Conservation (phyloP, 179 eudicot genomes). For the Actinidia chinensis region DNA sequence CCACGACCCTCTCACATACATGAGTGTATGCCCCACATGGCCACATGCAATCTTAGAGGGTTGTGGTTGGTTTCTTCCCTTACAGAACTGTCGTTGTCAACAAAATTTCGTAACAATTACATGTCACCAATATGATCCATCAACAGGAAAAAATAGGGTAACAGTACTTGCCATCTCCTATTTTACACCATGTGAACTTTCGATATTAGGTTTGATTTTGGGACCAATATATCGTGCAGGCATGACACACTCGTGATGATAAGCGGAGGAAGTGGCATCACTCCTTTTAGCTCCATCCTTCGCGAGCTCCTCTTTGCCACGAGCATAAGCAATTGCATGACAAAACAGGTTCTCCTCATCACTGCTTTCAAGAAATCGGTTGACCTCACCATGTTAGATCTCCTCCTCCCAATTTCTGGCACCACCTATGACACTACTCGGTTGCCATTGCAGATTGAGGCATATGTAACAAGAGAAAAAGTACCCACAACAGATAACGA, state of each 20-base stretch:
- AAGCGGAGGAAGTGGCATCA: constrained; percentile 81
- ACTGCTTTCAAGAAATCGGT: constrained; percentile 55
- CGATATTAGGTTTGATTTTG: background rate
- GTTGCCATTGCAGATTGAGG: constrained; percentile 54
- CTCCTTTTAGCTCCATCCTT: constrained; percentile 72
- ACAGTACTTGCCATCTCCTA: too few species aligned
- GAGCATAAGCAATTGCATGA: constrained; percentile 28
- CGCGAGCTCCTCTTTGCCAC: constrained; percentile 47
- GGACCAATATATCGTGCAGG: constrained; percentile 32
- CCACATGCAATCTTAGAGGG: too few species aligned
- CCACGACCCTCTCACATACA: too few species aligned
- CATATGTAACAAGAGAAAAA: constrained; percentile 62
- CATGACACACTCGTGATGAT: constrained; percentile 64
- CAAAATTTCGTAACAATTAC: too few species aligned
- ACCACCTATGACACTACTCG: constrained; percentile 28
- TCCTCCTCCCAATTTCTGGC: constrained; percentile 51
- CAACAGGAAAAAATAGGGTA: too few species aligned
- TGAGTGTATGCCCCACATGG: too few species aligned
- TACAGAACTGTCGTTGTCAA: too few species aligned
- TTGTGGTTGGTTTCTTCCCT: too few species aligned
- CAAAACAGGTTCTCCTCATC: constrained; percentile 52
- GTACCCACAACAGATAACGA: constrained; percentile 24
- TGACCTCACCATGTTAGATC: constrained; percentile 62
- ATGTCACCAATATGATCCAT: too few species aligned
- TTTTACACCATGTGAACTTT: background rate